Evolutionary conservation across 768 basidiomycete genomes (phyloP).

Genomic region (Galerina sulciceps): DNA sequence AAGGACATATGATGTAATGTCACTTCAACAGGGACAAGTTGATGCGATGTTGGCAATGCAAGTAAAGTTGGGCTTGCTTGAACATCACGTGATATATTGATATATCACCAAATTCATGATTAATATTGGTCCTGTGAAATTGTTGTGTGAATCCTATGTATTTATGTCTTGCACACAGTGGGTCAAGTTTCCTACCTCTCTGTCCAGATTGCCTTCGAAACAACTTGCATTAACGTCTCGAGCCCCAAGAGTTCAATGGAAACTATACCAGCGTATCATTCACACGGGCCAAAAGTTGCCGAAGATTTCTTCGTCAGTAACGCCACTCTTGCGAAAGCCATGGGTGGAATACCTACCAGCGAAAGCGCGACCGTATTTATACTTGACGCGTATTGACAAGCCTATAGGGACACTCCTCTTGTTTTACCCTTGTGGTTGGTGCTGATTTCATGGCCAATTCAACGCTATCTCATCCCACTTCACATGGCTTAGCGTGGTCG

Average conservation of each 20-base stretch:
- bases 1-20: slow-evolving; percentile 5
- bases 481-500: slow-evolving; percentile 78
- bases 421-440: slow-evolving; percentile 93
- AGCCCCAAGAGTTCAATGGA: not conserved
- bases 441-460: not conserved
- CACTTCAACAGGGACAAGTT: not conserved
- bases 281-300: not conserved
- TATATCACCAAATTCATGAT: no score
- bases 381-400: slow-evolving; percentile 90
- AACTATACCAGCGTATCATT: not conserved
- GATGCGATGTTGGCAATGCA: no score
- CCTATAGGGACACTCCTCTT: slow-evolving; percentile 93
- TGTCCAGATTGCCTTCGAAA: not conserved
- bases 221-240: not conserved
- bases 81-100: no score
- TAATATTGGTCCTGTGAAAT: slow-evolving; percentile 5
- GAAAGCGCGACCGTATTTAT: slow-evolving; percentile 75
- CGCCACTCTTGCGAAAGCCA: slow-evolving; percentile 31
- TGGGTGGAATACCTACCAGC: slow-evolving; percentile 74
- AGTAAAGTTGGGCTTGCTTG: no score
- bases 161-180: slow-evolving; percentile 6
- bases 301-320: not conserved
- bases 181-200: not conserved
- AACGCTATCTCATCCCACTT: not conserved
- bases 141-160: not conserved